Evolutionary conservation across 257 asterid species (phyloP).

Genomic region (Rehmannia glutinosa): DNA sequence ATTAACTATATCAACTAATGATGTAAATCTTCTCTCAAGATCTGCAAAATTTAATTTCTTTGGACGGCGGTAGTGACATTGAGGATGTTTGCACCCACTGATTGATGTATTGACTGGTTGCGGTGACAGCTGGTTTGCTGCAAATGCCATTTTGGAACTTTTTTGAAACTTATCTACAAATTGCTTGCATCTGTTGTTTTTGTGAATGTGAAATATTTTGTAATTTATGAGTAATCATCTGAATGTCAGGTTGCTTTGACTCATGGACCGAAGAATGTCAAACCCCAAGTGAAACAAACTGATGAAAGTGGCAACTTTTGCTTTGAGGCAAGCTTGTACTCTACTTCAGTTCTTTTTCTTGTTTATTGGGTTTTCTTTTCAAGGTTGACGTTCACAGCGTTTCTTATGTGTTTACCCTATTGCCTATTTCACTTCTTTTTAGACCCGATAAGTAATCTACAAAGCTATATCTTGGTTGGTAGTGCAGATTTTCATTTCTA

Average conservation of each 20-base stretch:
- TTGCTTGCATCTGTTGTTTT: background rate
- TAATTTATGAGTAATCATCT: too few species aligned
- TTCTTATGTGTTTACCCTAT: background rate
- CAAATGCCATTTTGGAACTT: background rate
- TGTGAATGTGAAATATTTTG: slow-evolving; percentile 9
- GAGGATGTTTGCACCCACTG: slow-evolving; percentile 8
- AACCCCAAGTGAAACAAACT: slow-evolving; percentile 78
- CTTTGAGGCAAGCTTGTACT: slow-evolving; percentile 68
- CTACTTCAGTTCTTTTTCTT: slow-evolving; percentile 10
- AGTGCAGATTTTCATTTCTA: slow-evolving; percentile 11
- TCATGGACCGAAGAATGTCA: slow-evolving; percentile 90
- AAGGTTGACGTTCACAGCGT: background rate
- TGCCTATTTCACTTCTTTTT: slow-evolving; percentile 3
- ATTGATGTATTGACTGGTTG: slow-evolving; percentile 16
- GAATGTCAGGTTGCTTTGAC: slow-evolving; percentile 82
- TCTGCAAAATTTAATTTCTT: background rate
- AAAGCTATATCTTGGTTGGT: slow-evolving; percentile 4
- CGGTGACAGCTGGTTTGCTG: slow-evolving; percentile 12
- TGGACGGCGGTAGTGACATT: background rate
- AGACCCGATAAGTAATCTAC: background rate
- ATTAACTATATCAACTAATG: background rate
- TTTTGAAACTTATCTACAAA: background rate
- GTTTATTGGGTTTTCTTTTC: slow-evolving; percentile 7
- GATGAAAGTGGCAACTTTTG: slow-evolving; percentile 76
- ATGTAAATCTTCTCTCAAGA: slow-evolving; percentile 9